A percentile compares a stretch with the other conserved stretches of the same genome.
Conservation (phyloP, 2,329 filamentous ascomycete species). For the Fusarium compactum region DNA sequence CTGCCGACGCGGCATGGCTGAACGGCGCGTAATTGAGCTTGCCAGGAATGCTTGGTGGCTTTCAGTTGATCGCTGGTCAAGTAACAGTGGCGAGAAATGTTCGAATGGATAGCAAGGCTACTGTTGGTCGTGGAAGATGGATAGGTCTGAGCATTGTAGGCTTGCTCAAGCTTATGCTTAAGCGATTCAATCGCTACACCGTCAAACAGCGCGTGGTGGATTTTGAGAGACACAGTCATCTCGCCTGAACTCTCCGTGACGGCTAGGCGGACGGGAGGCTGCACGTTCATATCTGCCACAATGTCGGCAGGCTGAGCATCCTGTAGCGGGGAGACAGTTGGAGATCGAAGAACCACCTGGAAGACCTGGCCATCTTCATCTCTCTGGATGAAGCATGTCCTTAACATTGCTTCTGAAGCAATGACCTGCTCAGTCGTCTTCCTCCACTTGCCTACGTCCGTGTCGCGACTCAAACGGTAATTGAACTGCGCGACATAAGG, state of each 20-base stretch:
- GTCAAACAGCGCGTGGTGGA: conserved; percentile 26
- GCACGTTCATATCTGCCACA: conserved; percentile 3
- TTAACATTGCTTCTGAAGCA: conserved; percentile 12
- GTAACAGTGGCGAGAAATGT: neutral
- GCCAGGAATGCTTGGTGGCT: neutral
- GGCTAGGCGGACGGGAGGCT: neutral
- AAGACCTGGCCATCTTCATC: conserved; percentile 23
- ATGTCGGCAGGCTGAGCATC: neutral
- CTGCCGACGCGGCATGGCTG: conserved; percentile 7
- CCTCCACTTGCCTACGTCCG: conserved; percentile 12
- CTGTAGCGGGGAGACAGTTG: neutral
- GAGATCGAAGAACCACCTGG: conserved; percentile 12
- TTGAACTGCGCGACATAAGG: conserved; percentile 29
- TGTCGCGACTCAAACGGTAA: conserved; percentile 5
- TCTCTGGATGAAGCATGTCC: conserved; percentile 27
- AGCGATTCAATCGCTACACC: conserved; percentile 12
- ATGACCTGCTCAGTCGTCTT: neutral
- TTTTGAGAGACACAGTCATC: neutral
- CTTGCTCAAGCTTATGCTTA: conserved; percentile 7
- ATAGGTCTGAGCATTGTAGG: neutral
- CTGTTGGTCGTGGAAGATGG: accelerated
- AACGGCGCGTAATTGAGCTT: neutral
- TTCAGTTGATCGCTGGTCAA: neutral
- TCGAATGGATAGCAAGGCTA: neutral
- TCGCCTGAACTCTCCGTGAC: accelerated